These are phyloP conservation scores for Pholiota adiposa DNA, from an alignment of 1,284 basidiomycete species.

Conservation along the genomic window DNA sequence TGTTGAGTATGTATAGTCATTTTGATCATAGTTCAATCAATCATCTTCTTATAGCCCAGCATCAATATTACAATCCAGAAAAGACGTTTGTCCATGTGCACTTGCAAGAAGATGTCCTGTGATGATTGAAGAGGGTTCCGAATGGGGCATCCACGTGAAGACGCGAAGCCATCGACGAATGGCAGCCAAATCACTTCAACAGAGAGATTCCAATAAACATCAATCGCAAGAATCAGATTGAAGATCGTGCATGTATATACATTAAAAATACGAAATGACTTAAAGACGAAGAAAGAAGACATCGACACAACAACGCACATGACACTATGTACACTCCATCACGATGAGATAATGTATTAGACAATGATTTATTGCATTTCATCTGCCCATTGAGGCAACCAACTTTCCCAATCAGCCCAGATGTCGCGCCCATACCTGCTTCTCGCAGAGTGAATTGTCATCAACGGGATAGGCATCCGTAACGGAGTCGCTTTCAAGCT, in stretches of 20 bases:
- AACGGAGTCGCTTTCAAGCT: too few species aligned
- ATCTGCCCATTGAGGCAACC: slow-evolving; percentile 34
- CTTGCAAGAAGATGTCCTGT: slow-evolving; percentile 67
- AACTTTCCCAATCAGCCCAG: slow-evolving; percentile 69
- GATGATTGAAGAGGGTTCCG: slow-evolving; percentile 71
- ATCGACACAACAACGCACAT: background rate
- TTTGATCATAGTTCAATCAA: slow-evolving; percentile 1
- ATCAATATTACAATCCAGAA: slow-evolving; percentile 59
- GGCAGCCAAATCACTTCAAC: slow-evolving; percentile 27
- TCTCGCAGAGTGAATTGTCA: too few species aligned
- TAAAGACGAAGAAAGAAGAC: background rate
- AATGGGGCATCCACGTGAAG: slow-evolving; percentile 68
- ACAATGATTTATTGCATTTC: background rate
- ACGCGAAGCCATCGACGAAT: slow-evolving; percentile 62
- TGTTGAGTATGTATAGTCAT: slow-evolving; percentile 45
- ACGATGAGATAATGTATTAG: too few species aligned
- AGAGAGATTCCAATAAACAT: background rate
- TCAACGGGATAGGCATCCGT: too few species aligned
- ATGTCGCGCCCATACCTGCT: background rate
- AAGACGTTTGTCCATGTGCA: slow-evolving; percentile 71
- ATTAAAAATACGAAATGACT: background rate
- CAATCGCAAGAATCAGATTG: background rate
- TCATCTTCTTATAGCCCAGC: slow-evolving; percentile 49
- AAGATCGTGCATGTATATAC: background rate
- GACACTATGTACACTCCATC: background rate